A percentile compares a stretch with the other conserved stretches of the same genome.
phyloP scores from a whole-genome alignment of 169 alveolate species.

The Plasmodium adleri region DNA sequence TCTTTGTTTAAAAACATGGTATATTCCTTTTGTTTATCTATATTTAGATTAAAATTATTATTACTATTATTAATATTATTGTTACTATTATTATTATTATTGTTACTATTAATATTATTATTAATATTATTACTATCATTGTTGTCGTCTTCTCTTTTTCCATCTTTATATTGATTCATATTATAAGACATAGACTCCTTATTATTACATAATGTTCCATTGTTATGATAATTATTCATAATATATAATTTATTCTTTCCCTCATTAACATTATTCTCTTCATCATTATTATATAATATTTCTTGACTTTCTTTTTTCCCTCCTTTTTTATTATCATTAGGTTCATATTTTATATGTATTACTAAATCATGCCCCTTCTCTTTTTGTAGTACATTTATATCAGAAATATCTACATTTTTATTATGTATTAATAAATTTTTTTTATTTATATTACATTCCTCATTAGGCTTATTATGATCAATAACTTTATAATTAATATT shows the following conservation, averaged over 20 bases:
- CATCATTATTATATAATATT: neutral
- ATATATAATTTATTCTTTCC: neutral
- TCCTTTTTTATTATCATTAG: neutral
- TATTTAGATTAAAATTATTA: neutral
- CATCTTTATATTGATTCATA: neutral
- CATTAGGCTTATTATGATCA: neutral
- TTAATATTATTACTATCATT: neutral
- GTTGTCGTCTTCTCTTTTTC: neutral
- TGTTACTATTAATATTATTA: neutral
- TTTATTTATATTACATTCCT: neutral
- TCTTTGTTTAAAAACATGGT: no score
- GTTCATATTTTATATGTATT: neutral
- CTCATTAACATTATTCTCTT: neutral
- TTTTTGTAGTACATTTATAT: constrained; percentile 1
- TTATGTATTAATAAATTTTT: neutral
- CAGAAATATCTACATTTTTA: neutral
- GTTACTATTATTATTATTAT: neutral
- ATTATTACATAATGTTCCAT: neutral
- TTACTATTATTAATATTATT: neutral
- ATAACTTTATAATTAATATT: neutral
- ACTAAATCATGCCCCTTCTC: neutral
- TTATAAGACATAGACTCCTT: neutral
- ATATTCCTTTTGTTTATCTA: neutral
- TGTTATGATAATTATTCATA: neutral
- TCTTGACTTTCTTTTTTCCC: neutral